Conservation (phyloP, 2,329 filamentous ascomycete genomes). For the Penicillium rolfsii region DNA sequence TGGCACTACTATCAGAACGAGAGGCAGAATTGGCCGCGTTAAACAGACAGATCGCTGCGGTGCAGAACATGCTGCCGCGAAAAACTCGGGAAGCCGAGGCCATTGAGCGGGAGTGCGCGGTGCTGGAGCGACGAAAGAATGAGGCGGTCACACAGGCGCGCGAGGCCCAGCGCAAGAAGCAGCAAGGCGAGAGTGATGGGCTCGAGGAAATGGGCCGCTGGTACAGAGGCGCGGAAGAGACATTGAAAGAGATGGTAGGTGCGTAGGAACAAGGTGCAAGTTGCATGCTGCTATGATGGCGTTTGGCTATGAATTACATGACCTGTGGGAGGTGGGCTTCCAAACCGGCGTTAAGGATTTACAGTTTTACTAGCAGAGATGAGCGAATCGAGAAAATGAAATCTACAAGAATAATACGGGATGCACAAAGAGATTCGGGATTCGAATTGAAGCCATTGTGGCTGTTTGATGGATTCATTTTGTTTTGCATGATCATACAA, state of each 20-base stretch:
- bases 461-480: slow-evolving; percentile 42
- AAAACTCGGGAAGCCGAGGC: slow-evolving; percentile 51
- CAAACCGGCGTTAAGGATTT: slow-evolving; percentile 29
- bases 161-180: slow-evolving; percentile 48
- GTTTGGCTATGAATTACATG: slow-evolving; percentile 24
- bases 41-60: slow-evolving; percentile 46
- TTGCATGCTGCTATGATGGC: not conserved
- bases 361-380: not conserved
- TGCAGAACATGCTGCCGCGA: slow-evolving; percentile 49
- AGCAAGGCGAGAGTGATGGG: slow-evolving; percentile 51
- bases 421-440: slow-evolving; percentile 26
- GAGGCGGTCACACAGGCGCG: slow-evolving; percentile 52
- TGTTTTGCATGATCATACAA: slow-evolving; percentile 46
- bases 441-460: slow-evolving; percentile 41
- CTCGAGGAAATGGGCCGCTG: slow-evolving; percentile 52
- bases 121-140: slow-evolving; percentile 50
- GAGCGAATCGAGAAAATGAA: too few species aligned
- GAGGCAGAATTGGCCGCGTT: slow-evolving; percentile 47
- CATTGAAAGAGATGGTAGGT: slow-evolving; percentile 45
- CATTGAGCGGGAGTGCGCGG: slow-evolving; percentile 48
- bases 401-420: not conserved
- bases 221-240: slow-evolving; percentile 48
- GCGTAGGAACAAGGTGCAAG: slow-evolving; percentile 29
- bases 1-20: slow-evolving; percentile 45
- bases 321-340: slow-evolving; percentile 11